Conservation (phyloP, 2,329 filamentous ascomycete genomes). For the Acephala macrosclerotiorum region DNA sequence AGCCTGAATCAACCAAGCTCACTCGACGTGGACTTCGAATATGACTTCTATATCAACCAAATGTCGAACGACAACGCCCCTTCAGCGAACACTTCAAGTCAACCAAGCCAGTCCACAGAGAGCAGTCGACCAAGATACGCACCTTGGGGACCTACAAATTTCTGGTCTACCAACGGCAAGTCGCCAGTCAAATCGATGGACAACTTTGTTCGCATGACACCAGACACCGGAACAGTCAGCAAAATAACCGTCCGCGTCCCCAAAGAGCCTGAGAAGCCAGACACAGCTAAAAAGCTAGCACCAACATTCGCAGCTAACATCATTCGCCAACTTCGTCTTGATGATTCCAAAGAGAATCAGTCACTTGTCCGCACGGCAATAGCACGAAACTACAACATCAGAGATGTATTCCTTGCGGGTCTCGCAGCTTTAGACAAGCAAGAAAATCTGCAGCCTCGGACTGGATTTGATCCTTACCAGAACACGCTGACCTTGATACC, state of each 20-base stretch:
- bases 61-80: background rate
- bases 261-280: background rate
- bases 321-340: conserved; percentile 19
- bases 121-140: background rate
- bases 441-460: background rate
- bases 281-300: background rate
- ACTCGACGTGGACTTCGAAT: background rate
- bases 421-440: conserved; percentile 14
- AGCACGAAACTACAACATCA: conserved; percentile 20
- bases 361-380: conserved; percentile 19
- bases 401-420: conserved; percentile 22
- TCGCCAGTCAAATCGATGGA: background rate
- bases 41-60: conserved; percentile 8
- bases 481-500: conserved; percentile 8
- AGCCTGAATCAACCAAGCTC: background rate
- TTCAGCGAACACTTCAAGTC: background rate
- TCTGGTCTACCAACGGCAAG: background rate
- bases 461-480: background rate
- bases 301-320: conserved; percentile 6
- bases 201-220: conserved; percentile 4
- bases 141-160: background rate
- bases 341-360: conserved; percentile 19
- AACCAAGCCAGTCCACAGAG: background rate
- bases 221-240: background rate
- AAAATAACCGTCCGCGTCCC: background rate